Base-by-base conservation (phyloP, 2,329 filamentous ascomycete genomes). In the Colletotrichum lentis region DNA sequence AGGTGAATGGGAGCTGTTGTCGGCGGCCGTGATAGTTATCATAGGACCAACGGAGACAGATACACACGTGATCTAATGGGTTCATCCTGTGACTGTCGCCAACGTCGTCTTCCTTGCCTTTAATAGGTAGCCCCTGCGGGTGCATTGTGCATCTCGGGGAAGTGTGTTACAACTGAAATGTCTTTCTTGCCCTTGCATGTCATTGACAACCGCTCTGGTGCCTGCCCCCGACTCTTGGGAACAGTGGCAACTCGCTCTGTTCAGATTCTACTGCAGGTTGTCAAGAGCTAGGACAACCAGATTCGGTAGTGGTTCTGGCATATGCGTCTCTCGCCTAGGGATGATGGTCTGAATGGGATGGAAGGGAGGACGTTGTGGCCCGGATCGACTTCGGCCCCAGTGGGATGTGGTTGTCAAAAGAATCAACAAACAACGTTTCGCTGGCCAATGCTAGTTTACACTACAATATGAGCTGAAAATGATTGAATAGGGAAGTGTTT, bases 191-290 rank as follows among this genome's bases (percentile, higher is more conserved):
- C 59, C 7, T 44, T 24, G 24, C 20, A 62, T 14, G 39, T 46
- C 8, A 16, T 41, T 0, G 18, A 54, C 1, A 16, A 24, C 5
- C 18, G 10, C 11, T 44, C 37, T 5, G 12, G n/a, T 18, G 46
- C 44, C 7, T n/a, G n/a, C n/a, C 37, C 47, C 4, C 37, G 39
- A 39, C n/a, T 46, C 0, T n/a, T 46, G 24, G 59, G n/a, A 7
- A 14, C 37, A 16, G 5, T 46, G 49, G 59, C 49, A 24, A 54
- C 49, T 20, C 44, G 59, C 7, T 62, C 59, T 7, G 59, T 62
- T 1, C 59, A 35, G 16, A 47, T 62, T 1, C 18, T 46, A 5
- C 14, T 62, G 4, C 59, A 35, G 20, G 49, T 46, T 1, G 24
- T 27, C 14, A 49, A 37, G 3, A 16, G 4, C 6, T 14, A 12